Evolutionary conservation across 345 rosid genomes (phyloP).

Genomic region (Rhodamnia argentea): DNA sequence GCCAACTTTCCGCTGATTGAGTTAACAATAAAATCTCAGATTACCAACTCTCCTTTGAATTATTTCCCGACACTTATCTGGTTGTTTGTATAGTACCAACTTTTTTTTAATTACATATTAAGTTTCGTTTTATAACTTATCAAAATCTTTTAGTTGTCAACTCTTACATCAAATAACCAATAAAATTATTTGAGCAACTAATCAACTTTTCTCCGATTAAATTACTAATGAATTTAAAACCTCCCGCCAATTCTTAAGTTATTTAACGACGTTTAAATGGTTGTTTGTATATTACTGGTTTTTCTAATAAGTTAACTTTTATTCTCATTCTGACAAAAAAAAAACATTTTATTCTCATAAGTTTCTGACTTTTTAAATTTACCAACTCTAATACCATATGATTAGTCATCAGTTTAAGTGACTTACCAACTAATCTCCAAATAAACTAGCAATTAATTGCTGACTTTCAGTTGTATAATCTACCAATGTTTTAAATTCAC

Average conservation of each 20-base stretch:
- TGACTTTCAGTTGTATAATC: not conserved
- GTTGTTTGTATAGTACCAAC: not conserved
- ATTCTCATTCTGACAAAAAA: too few species aligned
- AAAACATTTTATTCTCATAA: too few species aligned
- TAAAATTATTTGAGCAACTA: not conserved
- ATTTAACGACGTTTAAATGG: not conserved
- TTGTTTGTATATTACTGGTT: not conserved
- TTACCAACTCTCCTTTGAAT: not conserved
- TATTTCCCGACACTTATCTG: not conserved
- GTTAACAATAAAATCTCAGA: fast-evolving
- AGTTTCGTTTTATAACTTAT: not conserved
- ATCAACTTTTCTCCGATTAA: not conserved
- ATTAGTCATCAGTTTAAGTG: not conserved
- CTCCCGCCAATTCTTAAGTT: not conserved
- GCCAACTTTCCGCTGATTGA: not conserved
- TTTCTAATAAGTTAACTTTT: not conserved
- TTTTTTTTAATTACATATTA: not conserved
- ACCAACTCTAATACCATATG: not conserved
- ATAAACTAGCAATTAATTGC: not conserved
- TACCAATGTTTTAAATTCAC: not conserved
- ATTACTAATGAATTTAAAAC: not conserved
- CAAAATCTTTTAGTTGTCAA: not conserved
- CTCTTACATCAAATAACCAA: not conserved
- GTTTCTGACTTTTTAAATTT: not conserved
- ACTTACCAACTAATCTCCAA: not conserved